Evolutionary conservation across 345 rosid genomes (phyloP), one percentile per base, ranked within the genome.

Genomic region (Eucalyptus tenuipes): DNA sequence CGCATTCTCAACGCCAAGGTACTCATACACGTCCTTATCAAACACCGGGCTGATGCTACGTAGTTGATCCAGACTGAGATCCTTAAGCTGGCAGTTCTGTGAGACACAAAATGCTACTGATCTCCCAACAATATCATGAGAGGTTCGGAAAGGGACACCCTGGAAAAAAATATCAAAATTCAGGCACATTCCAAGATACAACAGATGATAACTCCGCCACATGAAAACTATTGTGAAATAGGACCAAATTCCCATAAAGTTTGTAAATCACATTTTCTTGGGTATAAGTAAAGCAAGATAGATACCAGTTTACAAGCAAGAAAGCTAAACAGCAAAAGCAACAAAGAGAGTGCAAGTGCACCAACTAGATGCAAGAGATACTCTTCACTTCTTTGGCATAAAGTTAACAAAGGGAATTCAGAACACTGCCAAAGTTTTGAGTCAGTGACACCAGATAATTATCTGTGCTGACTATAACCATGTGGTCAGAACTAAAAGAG

Each of bases 131-230:
- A 98, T 87, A 87, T 98, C 99, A 87, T 98, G 99, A 86, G 99
- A 95, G 75, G 99, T 96, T 91, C 99, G 93, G 89, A 98, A 98
- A 57, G 99, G 98, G 89, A 95, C 87, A 29, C 97, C 97, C 99
- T 98, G 96, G 94, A 87, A 40, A 91, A 84, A 42, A 87, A 71
- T 20, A 31, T 37, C 48, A 48, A 64, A 37, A 44, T 82, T 47
- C 45, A 42, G 25, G 12, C 31, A 42, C 89, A 29, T 15, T 10
- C 85, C 50, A 25, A 22, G 49, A 55, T 7, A 27, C 10, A 29
- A 17, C 45, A 12, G 7, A 13, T 15, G 18, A 75, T 53, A 88
- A 24, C 82, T 16, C 81, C 7, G 8, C 45, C 81, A 71, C 45
- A 37, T 71, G 81, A 37, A 71, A 17, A 10, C 81, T 37, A 8